Evolutionary conservation across 1,139 yeast species (phyloP).

Genomic region (Magnusiomyces suaveolens): DNA sequence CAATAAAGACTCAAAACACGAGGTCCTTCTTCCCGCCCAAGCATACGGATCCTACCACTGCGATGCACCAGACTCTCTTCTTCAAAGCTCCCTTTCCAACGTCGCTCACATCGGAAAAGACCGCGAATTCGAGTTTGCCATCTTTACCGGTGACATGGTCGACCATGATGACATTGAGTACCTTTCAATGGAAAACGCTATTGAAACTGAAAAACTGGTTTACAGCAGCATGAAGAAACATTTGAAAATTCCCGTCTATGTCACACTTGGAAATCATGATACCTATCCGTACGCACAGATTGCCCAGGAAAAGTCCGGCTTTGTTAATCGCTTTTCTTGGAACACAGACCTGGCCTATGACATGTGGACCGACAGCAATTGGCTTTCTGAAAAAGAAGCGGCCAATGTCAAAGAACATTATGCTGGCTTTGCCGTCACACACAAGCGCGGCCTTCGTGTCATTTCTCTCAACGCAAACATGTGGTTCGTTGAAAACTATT

Average conservation of each 20-base stretch:
- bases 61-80: slow-evolving; percentile 51
- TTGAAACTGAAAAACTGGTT: slow-evolving; percentile 44
- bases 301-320: slow-evolving; percentile 45
- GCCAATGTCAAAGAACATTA: slow-evolving; percentile 38
- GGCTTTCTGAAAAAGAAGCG: slow-evolving; percentile 24
- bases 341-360: slow-evolving; percentile 52
- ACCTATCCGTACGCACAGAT: slow-evolving; percentile 63
- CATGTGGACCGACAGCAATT: slow-evolving; percentile 37
- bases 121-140: slow-evolving; percentile 43
- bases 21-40: slow-evolving; percentile 44
- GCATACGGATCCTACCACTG: slow-evolving; percentile 50
- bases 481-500: slow-evolving; percentile 56
- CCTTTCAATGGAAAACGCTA: slow-evolving; percentile 40
- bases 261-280: slow-evolving; percentile 64
- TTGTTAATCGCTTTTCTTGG: slow-evolving; percentile 45
- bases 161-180: slow-evolving; percentile 46
- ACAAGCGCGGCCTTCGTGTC: slow-evolving; percentile 49
- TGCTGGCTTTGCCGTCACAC: slow-evolving; percentile 52
- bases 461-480: slow-evolving; percentile 58
- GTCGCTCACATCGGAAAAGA: slow-evolving; percentile 32
- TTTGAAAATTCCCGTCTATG: slow-evolving; percentile 48
- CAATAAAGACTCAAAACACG: slow-evolving; percentile 30
- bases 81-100: slow-evolving; percentile 46
- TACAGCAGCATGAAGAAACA: slow-evolving; percentile 47
- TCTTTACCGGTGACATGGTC: slow-evolving; percentile 59